Evolutionary conservation across 2,329 filamentous ascomycete species (phyloP).

Genomic region (Xylariaceae sp.): DNA sequence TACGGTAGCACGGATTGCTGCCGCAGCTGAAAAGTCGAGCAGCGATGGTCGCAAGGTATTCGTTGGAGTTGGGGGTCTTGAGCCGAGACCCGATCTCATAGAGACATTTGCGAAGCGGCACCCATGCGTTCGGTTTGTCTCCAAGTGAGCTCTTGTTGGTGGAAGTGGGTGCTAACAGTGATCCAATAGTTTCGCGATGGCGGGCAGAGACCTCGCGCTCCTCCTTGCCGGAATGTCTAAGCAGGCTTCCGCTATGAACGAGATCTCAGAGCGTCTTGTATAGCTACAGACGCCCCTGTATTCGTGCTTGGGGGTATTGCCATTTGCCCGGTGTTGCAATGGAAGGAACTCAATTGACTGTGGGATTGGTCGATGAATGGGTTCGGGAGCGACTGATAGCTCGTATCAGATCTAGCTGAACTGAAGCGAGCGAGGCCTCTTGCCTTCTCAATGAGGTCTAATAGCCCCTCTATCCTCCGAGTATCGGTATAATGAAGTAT

Average conservation of each 20-base stretch:
- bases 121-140: slow-evolving; percentile 4
- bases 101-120: slow-evolving; percentile 5
- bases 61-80: slow-evolving; percentile 7
- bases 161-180: background rate
- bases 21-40: slow-evolving; percentile 5
- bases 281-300: background rate
- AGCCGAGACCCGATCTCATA: slow-evolving; percentile 6
- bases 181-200: slow-evolving; percentile 7
- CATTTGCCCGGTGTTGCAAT: too few relatives aligned
- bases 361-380: too few relatives aligned
- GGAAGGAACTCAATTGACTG: too few relatives aligned
- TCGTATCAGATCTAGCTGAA: too few relatives aligned
- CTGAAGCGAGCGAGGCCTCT: too few relatives aligned
- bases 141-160: background rate
- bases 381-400: too few relatives aligned
- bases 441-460: too few relatives aligned
- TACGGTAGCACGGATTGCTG: slow-evolving; percentile 2
- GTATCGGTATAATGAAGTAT: too few relatives aligned
- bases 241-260: slow-evolving; percentile 7
- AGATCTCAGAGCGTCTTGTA: slow-evolving; percentile 2
- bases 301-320: too few relatives aligned
- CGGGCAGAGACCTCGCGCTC: slow-evolving; percentile 5
- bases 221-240: slow-evolving; percentile 7
- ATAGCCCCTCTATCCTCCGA: too few relatives aligned
- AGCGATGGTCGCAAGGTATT: slow-evolving; percentile 4